These are phyloP conservation scores for Multifurca ochricompacta DNA, from an alignment of 768 basidiomycete species.

Conservation along the genomic window DNA sequence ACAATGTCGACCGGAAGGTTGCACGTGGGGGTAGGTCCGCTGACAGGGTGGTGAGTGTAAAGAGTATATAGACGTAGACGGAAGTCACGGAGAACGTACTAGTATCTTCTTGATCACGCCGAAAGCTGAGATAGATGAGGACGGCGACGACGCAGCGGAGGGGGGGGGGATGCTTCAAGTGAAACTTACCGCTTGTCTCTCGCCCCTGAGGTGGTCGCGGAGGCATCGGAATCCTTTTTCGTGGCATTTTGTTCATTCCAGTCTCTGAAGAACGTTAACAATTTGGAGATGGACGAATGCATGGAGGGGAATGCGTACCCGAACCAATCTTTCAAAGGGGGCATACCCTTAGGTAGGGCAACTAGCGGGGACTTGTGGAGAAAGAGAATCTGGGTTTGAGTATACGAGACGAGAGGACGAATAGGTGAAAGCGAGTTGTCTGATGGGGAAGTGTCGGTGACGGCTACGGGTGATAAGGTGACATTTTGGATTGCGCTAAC, in stretches of 20 bases:
- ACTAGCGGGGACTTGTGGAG: slow-evolving; percentile 74
- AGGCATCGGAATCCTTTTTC: slow-evolving; percentile 61
- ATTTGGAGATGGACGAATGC: slow-evolving; percentile 15
- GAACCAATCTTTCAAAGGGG: slow-evolving; percentile 79
- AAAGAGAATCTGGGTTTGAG: slow-evolving; percentile 57
- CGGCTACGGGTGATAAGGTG: slow-evolving; percentile 26
- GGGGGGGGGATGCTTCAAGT: neutral
- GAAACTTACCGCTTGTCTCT: slow-evolving; percentile 58
- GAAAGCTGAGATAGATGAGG: slow-evolving; percentile 43
- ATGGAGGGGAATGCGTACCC: slow-evolving; percentile 45
- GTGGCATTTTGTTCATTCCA: slow-evolving; percentile 55
- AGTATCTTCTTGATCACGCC: slow-evolving; percentile 69
- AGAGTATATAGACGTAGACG: slow-evolving; percentile 1
- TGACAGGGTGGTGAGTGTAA: slow-evolving; percentile 7
- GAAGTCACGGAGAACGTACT: slow-evolving; percentile 33
- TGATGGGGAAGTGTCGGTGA: slow-evolving; percentile 25
- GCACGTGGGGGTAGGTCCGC: slow-evolving; percentile 51
- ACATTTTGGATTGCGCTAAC: slow-evolving; percentile 13
- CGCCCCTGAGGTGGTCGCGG: slow-evolving; percentile 41
- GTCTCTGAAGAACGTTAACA: slow-evolving; percentile 27
- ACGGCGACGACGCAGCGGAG: slow-evolving; percentile 21
- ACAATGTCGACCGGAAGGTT: slow-evolving; percentile 60
- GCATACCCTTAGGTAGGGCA: slow-evolving; percentile 65
- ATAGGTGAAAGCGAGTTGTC: neutral
- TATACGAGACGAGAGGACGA: slow-evolving; percentile 56